Conservation (phyloP, 1,284 basidiomycete species). For the Thelephora terrestris region DNA sequence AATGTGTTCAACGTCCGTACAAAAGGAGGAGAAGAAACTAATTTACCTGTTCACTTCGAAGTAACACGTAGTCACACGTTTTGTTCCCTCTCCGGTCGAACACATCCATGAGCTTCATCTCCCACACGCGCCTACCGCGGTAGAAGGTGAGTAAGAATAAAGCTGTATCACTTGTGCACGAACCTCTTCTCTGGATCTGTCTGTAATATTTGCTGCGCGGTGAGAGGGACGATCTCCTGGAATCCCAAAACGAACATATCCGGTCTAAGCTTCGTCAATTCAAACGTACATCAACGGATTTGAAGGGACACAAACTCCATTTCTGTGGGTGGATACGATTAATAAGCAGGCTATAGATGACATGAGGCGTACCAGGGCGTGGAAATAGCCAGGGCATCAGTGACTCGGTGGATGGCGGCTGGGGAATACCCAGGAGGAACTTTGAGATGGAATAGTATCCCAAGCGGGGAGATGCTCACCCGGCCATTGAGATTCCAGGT, state of each 20-base stretch:
- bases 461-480: constrained; percentile 31
- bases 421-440: constrained; percentile 8
- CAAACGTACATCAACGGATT: neutral
- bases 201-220: constrained; percentile 93
- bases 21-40: neutral
- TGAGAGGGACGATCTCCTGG: constrained; percentile 96
- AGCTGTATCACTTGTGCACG: constrained; percentile 7
- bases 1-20: neutral
- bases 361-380: constrained; percentile 42
- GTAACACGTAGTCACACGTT: constrained; percentile 69
- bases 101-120: constrained; percentile 71
- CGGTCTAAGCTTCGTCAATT: constrained; percentile 42
- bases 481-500: constrained; percentile 96
- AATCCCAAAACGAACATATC: constrained; percentile 91
- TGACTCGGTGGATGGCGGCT: constrained; percentile 69
- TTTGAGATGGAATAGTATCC: constrained; percentile 6
- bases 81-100: constrained; percentile 62
- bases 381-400: constrained; percentile 90
- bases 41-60: constrained; percentile 83
- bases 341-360: constrained; percentile 4
- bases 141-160: constrained; percentile 2
- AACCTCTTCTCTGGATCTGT: constrained; percentile 92
- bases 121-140: constrained; percentile 69
- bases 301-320: constrained; percentile 40
- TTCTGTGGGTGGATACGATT: constrained; percentile 24